These are phyloP conservation scores for Camellia oleifera DNA, from an alignment of 179 eudicot species.

Conservation along the genomic window DNA sequence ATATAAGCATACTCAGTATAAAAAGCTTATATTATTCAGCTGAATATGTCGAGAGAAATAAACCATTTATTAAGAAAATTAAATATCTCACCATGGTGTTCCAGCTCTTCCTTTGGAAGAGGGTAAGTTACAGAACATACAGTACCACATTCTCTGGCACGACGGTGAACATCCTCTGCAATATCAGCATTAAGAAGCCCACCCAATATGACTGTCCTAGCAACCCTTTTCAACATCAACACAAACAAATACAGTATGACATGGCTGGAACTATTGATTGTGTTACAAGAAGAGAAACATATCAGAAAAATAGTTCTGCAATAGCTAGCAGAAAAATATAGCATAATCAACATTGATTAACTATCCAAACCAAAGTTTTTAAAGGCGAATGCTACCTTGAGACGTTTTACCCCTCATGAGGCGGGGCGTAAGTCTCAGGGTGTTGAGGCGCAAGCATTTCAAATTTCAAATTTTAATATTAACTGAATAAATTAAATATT, in stretches of 20 bases:
- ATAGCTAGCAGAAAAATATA: neutral
- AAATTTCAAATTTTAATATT: no score
- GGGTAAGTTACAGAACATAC: conserved; percentile 73
- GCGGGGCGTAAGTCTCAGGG: no score
- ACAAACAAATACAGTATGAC: neutral
- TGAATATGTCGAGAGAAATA: neutral
- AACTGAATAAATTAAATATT: no score
- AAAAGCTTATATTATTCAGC: neutral
- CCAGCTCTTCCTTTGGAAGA: conserved; percentile 74
- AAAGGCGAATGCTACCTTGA: no score
- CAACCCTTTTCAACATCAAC: conserved; percentile 66
- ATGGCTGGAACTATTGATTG: neutral
- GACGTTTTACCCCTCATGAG: no score
- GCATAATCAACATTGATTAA: neutral
- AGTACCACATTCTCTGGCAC: conserved; percentile 67
- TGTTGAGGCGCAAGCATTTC: no score
- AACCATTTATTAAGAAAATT: neutral
- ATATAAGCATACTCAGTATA: conserved; percentile 1
- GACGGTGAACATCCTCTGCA: conserved; percentile 67
- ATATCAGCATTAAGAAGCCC: conserved; percentile 60
- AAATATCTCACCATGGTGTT: conserved; percentile 53
- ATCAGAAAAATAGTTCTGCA: neutral
- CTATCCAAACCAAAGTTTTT: no score
- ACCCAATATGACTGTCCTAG: conserved; percentile 87
- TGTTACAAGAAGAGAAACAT: neutral